phyloP scores from a whole-genome alignment of 1,284 basidiomycete species.

The Pisolithus thermaeus region DNA sequence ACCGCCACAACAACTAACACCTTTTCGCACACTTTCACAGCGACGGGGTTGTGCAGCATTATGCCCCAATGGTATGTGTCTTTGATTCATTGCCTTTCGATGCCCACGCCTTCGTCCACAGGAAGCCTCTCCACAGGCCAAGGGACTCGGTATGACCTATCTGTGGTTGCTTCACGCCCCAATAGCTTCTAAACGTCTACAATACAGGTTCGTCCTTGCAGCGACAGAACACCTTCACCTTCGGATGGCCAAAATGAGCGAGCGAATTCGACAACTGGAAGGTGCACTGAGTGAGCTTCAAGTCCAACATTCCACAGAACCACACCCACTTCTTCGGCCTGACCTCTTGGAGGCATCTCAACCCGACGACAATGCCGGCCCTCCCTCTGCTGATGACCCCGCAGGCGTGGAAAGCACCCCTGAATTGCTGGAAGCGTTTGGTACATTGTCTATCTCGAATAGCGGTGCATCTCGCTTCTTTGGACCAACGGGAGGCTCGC shows the following conservation, averaged over 20 bases:
- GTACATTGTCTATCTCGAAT: constrained; percentile 57
- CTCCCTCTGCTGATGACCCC: constrained; percentile 15
- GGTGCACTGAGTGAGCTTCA: constrained; percentile 54
- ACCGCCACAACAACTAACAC: not conserved
- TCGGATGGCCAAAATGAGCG: constrained; percentile 68
- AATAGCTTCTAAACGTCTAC: constrained; percentile 3
- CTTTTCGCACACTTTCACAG: constrained; percentile 20
- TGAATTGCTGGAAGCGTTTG: constrained; percentile 50
- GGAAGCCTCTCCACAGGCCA: constrained; percentile 55
- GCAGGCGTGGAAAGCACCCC: constrained; percentile 21
- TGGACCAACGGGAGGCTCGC: constrained; percentile 59
- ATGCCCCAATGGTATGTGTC: constrained; percentile 41
- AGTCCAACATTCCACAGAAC: constrained; percentile 42
- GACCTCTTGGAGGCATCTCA: constrained; percentile 42
- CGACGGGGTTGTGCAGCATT: constrained; percentile 42
- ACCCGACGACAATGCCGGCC: constrained; percentile 25
- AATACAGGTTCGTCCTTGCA: constrained; percentile 54
- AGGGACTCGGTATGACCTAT: constrained; percentile 39
- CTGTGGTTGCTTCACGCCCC: not conserved
- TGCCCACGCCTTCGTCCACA: constrained; percentile 1
- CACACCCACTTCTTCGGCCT: constrained; percentile 62
- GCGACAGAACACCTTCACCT: constrained; percentile 65
- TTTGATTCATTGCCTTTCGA: not conserved
- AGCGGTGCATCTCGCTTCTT: constrained; percentile 58
- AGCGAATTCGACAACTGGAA: constrained; percentile 66